Percentiles rank a stretch among this genome's conserved stretches.
Evolutionary conservation across 805 yeast species (phyloP).

Genomic region (Starmerella davenportii): DNA sequence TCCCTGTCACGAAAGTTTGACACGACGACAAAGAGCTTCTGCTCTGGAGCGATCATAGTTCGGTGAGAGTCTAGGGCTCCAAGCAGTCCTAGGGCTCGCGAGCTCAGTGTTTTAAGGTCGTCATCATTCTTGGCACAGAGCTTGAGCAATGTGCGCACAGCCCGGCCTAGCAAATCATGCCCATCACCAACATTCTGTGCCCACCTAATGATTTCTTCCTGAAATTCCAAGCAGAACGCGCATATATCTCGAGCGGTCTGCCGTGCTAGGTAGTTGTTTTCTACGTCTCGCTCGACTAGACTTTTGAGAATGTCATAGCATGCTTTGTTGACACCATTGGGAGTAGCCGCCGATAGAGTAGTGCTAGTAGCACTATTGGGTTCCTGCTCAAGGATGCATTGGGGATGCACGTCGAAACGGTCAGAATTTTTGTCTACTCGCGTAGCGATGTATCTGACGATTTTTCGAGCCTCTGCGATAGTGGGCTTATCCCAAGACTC

Average conservation of each 20-base stretch:
- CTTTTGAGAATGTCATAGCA: slow-evolving; percentile 9
- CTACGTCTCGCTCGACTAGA: slow-evolving; percentile 11
- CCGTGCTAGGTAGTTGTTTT: slow-evolving; percentile 12
- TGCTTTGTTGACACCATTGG: background rate
- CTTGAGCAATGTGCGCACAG: slow-evolving; percentile 18
- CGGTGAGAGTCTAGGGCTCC: slow-evolving; percentile 59
- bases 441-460: slow-evolving; percentile 1
- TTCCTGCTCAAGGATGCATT: slow-evolving; percentile 3
- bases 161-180: slow-evolving; percentile 13
- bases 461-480: slow-evolving; percentile 3
- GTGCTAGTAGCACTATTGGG: background rate
- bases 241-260: slow-evolving; percentile 15
- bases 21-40: slow-evolving; percentile 32
- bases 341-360: background rate
- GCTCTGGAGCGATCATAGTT: slow-evolving; percentile 29
- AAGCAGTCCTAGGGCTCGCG: slow-evolving; percentile 52
- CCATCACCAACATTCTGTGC: slow-evolving; percentile 5
- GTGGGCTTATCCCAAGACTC: slow-evolving; percentile 37
- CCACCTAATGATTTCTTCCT: slow-evolving; percentile 7
- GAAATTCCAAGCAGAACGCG: slow-evolving; percentile 8
- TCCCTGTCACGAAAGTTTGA: slow-evolving; percentile 42
- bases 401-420: slow-evolving; percentile 4
- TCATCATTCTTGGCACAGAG: slow-evolving; percentile 17
- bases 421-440: background rate
- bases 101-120: slow-evolving; percentile 38